Conservation (phyloP, 2,329 filamentous ascomycete genomes). For the Alternaria longipes region DNA sequence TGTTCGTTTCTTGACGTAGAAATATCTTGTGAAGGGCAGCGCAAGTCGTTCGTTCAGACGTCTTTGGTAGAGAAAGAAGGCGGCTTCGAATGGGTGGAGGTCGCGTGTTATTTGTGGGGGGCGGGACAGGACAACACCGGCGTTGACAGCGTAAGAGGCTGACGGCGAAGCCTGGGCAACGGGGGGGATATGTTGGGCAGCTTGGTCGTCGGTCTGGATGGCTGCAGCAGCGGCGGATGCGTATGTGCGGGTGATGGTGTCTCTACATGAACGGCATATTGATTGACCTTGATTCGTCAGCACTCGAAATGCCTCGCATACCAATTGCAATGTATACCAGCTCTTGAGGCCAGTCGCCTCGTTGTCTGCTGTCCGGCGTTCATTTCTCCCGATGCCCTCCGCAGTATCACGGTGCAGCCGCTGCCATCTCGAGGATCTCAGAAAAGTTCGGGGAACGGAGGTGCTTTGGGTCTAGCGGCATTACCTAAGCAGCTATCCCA, state of each 20-base stretch:
- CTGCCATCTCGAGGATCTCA: constrained; percentile 14
- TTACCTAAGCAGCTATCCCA: constrained; percentile 25
- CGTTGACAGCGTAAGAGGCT: constrained; percentile 57
- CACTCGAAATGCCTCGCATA: constrained; percentile 2
- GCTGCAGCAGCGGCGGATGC: constrained; percentile 49
- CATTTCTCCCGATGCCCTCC: constrained; percentile 42
- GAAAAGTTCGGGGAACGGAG: constrained; percentile 45
- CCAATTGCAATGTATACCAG: constrained; percentile 42
- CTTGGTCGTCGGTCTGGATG: constrained; percentile 45
- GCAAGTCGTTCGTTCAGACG: constrained; percentile 92
- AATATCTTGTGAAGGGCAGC: constrained; percentile 85
- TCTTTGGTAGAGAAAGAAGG: constrained; percentile 97
- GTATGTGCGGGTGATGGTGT: constrained; percentile 51
- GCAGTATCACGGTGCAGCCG: constrained; percentile 18
- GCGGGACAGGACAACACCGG: constrained; percentile 85
- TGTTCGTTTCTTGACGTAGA: constrained; percentile 95
- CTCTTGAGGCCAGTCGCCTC: constrained; percentile 54
- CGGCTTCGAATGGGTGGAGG: constrained; percentile 86
- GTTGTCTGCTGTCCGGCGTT: constrained; percentile 57
- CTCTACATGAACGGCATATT: constrained; percentile 58
- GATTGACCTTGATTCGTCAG: constrained; percentile 51
- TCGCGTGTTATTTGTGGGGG: constrained; percentile 86
- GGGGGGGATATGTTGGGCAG: constrained; percentile 44
- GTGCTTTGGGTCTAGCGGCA: constrained; percentile 38
- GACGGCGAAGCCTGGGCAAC: constrained; percentile 51